Percentiles rank a stretch among this genome's conserved stretches.
Evolutionary conservation across 345 rosid genomes (phyloP).

Genomic region (Arabidopsis thaliana): TAIR10.1 NC_003076.8:1801501-1802000

Average conservation of each 20-base stretch:
- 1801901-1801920: constrained; percentile 47
- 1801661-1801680: constrained; percentile 59
- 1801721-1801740: constrained; percentile 9
- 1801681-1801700: constrained; percentile 33
- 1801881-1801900: constrained; percentile 85
- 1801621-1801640: constrained; percentile 98
- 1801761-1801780: not conserved
- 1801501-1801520: constrained; percentile 97
- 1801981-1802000: not conserved
- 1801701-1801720: not conserved
- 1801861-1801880: constrained; percentile 93
- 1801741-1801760: constrained; percentile 11
- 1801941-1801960: constrained; percentile 19
- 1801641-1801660: constrained; percentile 94
- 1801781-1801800: not conserved
- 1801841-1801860: constrained; percentile 99
- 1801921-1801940: constrained; percentile 26
- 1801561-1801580: constrained; percentile 26
- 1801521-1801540: constrained; percentile 85
- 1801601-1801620: constrained; percentile 62
- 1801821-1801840: constrained; percentile 65
- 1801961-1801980: constrained; percentile 4
- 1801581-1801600: not conserved
- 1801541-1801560: constrained; percentile 53
- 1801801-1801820: constrained; percentile 3